A percentile compares a stretch with the other conserved stretches of the same genome.
These are phyloP conservation scores for Lactarius akahatsu DNA, from an alignment of 768 basidiomycete species.

Conservation along the genomic window DNA sequence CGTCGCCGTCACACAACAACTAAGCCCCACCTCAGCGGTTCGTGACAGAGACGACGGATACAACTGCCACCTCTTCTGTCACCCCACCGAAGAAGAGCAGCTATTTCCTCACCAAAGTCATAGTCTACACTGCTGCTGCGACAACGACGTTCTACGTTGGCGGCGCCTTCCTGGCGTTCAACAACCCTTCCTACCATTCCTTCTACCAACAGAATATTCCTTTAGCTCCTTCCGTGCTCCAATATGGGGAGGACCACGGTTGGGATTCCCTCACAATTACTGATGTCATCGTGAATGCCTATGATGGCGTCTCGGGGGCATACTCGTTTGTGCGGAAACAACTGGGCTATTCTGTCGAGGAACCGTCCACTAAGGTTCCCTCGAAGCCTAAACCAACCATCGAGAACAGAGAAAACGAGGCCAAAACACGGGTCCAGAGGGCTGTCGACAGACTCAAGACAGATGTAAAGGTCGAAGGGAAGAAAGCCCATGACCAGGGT, in stretches of 20 bases:
- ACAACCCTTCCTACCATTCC: constrained; percentile 78
- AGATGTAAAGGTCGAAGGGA: constrained; percentile 41
- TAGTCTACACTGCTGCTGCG: constrained; percentile 66
- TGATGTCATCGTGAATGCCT: constrained; percentile 54
- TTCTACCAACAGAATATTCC: constrained; percentile 83
- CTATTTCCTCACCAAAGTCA: constrained; percentile 53
- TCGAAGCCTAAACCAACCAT: constrained; percentile 16
- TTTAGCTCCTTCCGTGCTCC: constrained; percentile 70
- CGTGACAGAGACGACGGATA: constrained; percentile 48
- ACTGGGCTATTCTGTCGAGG: constrained; percentile 40
- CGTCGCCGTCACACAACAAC: constrained; percentile 16
- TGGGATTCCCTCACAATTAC: constrained; percentile 76
- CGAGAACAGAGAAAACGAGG: constrained; percentile 43
- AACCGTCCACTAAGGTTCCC: constrained; percentile 7
- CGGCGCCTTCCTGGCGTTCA: constrained; percentile 76
- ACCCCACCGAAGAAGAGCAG: constrained; percentile 52
- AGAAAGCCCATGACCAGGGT: constrained; percentile 34
- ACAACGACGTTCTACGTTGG: constrained; percentile 79
- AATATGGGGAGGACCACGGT: constrained; percentile 74
- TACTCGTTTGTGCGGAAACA: constrained; percentile 54
- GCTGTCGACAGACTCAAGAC: constrained; percentile 51
- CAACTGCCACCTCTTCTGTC: constrained; percentile 36
- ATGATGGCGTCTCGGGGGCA: constrained; percentile 48
- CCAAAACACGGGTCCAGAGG: constrained; percentile 47
- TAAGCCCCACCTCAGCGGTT: constrained; percentile 48